Evolutionary conservation across 768 basidiomycete genomes (phyloP).

Genomic region (Suillus bovinus): DNA sequence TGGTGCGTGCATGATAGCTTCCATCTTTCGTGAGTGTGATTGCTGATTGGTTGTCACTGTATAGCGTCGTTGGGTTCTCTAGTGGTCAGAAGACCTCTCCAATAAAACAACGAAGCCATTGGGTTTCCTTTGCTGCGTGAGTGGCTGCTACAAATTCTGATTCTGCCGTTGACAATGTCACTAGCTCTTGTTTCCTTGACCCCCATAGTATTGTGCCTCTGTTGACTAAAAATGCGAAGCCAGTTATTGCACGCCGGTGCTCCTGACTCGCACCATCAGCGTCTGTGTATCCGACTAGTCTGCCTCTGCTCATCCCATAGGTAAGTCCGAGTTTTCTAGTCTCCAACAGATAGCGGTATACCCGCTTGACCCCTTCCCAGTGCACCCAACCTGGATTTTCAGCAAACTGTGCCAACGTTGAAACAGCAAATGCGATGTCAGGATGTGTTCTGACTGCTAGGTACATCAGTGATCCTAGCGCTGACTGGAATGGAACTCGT

Average conservation of each 20-base stretch:
- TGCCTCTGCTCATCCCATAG: background rate
- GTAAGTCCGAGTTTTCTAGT: background rate
- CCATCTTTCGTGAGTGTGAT: too few species aligned
- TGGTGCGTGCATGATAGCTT: too few species aligned
- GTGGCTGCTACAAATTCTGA: background rate
- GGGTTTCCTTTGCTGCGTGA: background rate
- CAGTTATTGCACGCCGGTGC: background rate
- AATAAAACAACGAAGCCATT: background rate
- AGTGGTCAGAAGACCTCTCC: background rate
- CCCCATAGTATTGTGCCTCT: background rate
- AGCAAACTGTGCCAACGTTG: conserved; percentile 23
- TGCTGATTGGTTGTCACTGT: conserved; percentile 39
- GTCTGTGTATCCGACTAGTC: background rate
- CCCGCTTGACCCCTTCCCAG: conserved; percentile 23
- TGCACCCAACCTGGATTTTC: conserved; percentile 14
- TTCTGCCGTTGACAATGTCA: too few species aligned
- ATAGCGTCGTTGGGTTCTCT: too few species aligned
- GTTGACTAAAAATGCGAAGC: background rate
- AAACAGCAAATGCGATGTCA: too few species aligned
- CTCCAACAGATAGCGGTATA: conserved; percentile 15
- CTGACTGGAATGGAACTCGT: too few species aligned
- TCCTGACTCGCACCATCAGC: background rate
- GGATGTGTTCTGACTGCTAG: too few species aligned
- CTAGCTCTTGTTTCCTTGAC: background rate
- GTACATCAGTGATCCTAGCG: too few species aligned